A percentile compares a stretch with the other conserved stretches of the same genome.
Conservation (phyloP, 2,329 filamentous ascomycete genomes). For the Nannizziopsis barbatae region DNA sequence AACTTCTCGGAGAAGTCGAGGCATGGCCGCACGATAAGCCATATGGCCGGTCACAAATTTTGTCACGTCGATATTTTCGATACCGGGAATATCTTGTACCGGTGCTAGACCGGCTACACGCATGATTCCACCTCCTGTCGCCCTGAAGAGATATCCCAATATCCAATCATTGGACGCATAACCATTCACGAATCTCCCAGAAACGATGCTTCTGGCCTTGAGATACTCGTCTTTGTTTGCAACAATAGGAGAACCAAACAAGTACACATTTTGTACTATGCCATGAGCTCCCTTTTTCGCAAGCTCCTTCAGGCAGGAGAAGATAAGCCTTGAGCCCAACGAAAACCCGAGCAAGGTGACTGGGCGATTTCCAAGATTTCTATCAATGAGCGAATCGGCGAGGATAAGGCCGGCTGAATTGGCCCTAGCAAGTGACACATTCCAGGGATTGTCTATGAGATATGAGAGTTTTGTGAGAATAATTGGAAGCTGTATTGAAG, state of each 20-base stretch:
- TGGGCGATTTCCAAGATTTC: conserved; percentile 80
- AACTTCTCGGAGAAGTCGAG: conserved; percentile 69
- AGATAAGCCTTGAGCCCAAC: conserved; percentile 82
- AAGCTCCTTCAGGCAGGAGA: conserved; percentile 78
- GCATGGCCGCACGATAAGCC: conserved; percentile 92
- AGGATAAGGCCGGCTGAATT: conserved; percentile 81
- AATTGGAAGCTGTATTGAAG: conserved; percentile 80
- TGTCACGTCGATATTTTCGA: conserved; percentile 86
- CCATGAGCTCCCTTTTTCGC: conserved; percentile 73
- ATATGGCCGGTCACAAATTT: conserved; percentile 82
- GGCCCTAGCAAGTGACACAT: conserved; percentile 84
- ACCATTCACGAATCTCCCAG: conserved; percentile 88
- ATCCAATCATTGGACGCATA: conserved; percentile 97
- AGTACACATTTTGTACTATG: conserved; percentile 84
- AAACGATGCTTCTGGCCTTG: conserved; percentile 67
- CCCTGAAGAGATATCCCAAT: conserved; percentile 83
- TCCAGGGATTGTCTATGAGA: conserved; percentile 97
- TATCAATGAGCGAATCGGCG: conserved; percentile 83
- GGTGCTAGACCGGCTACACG: conserved; percentile 72
- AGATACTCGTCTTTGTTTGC: conserved; percentile 84
- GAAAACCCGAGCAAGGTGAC: conserved; percentile 94
- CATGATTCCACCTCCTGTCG: conserved; percentile 85
- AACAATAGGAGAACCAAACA: conserved; percentile 87
- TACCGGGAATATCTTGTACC: conserved; percentile 61
- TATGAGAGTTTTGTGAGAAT: conserved; percentile 89